Evolutionary conservation across 139 green algal species (phyloP).

Genomic region (Closterium sp.): DNA sequence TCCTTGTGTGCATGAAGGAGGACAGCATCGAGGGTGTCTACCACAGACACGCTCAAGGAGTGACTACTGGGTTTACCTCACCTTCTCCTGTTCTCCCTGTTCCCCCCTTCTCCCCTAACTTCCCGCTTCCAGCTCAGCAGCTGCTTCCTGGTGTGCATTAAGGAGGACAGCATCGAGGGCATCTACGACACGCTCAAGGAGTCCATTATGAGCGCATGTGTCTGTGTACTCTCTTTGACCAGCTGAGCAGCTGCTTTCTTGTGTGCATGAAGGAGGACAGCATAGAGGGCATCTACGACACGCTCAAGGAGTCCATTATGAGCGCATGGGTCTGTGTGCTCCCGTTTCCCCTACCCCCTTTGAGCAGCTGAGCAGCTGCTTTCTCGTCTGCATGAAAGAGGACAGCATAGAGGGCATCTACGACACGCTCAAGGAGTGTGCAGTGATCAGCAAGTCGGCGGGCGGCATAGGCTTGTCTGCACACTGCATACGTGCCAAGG

Average conservation of each 20-base stretch:
- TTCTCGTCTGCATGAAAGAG: conserved; percentile 91
- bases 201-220: conserved; percentile 60
- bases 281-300: conserved; percentile 99
- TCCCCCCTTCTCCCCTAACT: not conserved
- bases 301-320: conserved; percentile 93
- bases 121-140: conserved; percentile 61
- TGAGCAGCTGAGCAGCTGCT: conserved; percentile 88
- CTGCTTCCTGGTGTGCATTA: conserved; percentile 97
- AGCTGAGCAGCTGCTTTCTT: conserved; percentile 96
- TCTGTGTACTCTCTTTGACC: conserved; percentile 26
- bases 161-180: conserved; percentile 91
- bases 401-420: conserved; percentile 98
- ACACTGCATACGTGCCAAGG: conserved; percentile 89
- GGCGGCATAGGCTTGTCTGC: conserved; percentile 93
- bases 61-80: not conserved
- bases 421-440: conserved; percentile 98
- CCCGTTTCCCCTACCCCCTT: not conserved
- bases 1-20: conserved; percentile 93
- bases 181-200: conserved; percentile 99
- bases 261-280: conserved; percentile 88
- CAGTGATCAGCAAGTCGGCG: conserved; percentile 88
- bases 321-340: no score
- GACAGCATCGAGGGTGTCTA: conserved; percentile 98
- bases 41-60: not conserved
- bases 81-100: not conserved